phyloP scores from a whole-genome alignment of 2,329 filamentous ascomycete genomes.

The Lizonia empirigonia region DNA sequence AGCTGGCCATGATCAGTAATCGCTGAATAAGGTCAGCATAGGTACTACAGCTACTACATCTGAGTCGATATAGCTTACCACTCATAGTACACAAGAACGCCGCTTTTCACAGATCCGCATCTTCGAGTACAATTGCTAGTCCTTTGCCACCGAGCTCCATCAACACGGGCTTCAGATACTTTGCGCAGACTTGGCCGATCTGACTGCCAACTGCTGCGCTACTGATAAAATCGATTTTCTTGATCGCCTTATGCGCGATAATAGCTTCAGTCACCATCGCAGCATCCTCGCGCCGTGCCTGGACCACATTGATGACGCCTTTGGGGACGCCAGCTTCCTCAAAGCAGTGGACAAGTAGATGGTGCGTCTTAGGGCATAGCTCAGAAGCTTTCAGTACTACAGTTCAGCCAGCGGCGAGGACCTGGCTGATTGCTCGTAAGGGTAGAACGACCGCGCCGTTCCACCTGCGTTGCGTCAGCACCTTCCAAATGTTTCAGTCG shows the following conservation, averaged over 20 bases:
- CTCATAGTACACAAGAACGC: conserved; percentile 30
- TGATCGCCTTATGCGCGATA: conserved; percentile 67
- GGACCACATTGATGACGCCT: conserved; percentile 74
- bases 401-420: conserved; percentile 63
- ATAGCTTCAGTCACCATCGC: conserved; percentile 70
- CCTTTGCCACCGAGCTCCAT: conserved; percentile 85
- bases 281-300: conserved; percentile 63
- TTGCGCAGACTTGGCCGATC: conserved; percentile 70
- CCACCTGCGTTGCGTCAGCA: conserved; percentile 41
- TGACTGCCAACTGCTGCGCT: conserved; percentile 71
- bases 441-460: conserved; percentile 55
- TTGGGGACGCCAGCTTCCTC: conserved; percentile 71
- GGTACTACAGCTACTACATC: too few species aligned
- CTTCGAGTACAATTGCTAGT: conserved; percentile 75
- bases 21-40: conserved; percentile 9
- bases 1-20: conserved; percentile 65
- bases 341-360: conserved; percentile 27
- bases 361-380: conserved; percentile 31
- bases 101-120: conserved; percentile 62
- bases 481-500: neutral
- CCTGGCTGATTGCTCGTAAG: conserved; percentile 49
- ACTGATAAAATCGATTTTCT: conserved; percentile 79
- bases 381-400: conserved; percentile 39
- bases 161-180: conserved; percentile 75
- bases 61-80: too few species aligned